These are phyloP conservation scores for Penicillium parvum DNA, from an alignment of 495 filamentous ascomycete species.

Conservation along the genomic window DNA sequence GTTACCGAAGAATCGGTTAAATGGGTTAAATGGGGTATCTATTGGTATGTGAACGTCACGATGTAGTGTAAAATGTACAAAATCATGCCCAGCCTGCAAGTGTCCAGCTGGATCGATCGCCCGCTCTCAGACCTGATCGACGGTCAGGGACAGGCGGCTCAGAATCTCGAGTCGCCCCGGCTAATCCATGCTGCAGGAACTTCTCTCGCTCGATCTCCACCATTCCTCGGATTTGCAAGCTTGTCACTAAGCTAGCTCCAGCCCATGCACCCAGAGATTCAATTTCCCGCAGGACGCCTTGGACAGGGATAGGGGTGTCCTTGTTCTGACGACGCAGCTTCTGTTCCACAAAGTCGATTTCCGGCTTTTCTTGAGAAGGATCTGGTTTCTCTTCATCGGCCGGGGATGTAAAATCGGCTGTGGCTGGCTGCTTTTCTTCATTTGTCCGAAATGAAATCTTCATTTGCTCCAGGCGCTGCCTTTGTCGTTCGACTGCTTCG, in stretches of 20 bases:
- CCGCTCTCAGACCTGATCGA: constrained; percentile 49
- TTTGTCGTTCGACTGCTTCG: constrained; percentile 53
- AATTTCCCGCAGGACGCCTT: constrained; percentile 66
- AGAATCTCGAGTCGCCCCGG: constrained; percentile 61
- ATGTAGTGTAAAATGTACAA: constrained; percentile 14
- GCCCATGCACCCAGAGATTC: constrained; percentile 86
- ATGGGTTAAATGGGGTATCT: constrained; percentile 21
- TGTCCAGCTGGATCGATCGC: constrained; percentile 69
- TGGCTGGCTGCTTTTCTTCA: constrained; percentile 1
- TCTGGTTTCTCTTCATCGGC: constrained; percentile 34
- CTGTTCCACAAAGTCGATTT: constrained; percentile 61
- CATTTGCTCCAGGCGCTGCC: constrained; percentile 46
- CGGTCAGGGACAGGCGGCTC: constrained; percentile 54
- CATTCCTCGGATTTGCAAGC: constrained; percentile 71
- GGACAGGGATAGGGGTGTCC: constrained; percentile 37
- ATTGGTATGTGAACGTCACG: constrained; percentile 5
- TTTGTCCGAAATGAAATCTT: constrained; percentile 31
- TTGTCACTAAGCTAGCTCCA: constrained; percentile 76
- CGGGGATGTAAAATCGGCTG: constrained; percentile 30
- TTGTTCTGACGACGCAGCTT: constrained; percentile 52
- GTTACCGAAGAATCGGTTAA: background rate
- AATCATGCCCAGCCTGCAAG: constrained; percentile 69
- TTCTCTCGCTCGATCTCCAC: constrained; percentile 83
- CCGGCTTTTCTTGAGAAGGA: constrained; percentile 26
- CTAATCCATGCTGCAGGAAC: constrained; percentile 71